Conservation (phyloP, 75 land plant species). For the Selaginella tamariscina region DNA sequence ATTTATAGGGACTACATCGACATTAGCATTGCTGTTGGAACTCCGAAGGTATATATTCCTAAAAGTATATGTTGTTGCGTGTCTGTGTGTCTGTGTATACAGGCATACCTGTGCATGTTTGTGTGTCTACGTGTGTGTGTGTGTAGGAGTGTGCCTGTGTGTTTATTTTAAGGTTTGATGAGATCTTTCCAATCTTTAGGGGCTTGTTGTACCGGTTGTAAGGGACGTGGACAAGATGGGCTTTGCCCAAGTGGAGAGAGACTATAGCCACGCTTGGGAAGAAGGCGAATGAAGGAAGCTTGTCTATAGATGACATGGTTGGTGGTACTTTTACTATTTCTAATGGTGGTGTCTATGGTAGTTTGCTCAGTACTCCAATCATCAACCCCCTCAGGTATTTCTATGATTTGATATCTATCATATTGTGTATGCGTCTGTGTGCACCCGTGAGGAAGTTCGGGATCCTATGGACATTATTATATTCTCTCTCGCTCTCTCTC, state of each 20-base stretch:
- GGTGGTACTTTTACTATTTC: constrained; percentile 97
- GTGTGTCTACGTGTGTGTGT: no score
- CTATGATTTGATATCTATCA: no score
- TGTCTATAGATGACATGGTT: constrained; percentile 98
- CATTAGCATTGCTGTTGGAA: constrained; percentile 95
- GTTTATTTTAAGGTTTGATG: no score
- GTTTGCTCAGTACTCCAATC: constrained; percentile 90
- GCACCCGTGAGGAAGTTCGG: no score
- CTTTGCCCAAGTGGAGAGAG: constrained; percentile 91
- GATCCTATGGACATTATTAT: no score
- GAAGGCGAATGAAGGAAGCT: constrained; percentile 81
- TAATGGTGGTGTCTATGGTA: constrained; percentile 98
- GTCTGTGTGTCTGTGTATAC: no score
- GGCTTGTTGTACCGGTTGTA: constrained; percentile 89
- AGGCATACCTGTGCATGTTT: no score
- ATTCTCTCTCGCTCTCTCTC: no score
- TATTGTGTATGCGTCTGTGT: no score
- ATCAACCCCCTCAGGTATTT: constrained; percentile 99
- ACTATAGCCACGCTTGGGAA: constrained; percentile 66
- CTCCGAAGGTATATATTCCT: constrained; percentile 87
- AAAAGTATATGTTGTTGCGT: no score
- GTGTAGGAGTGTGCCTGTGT: no score
- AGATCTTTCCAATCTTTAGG: no score
- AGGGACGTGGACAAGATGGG: constrained; percentile 76
- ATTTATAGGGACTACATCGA: constrained; percentile 90